Percentiles rank a stretch among this genome's conserved stretches.
phyloP scores from a whole-genome alignment of 305 asterid species.

The Plantago lanceolata region DNA sequence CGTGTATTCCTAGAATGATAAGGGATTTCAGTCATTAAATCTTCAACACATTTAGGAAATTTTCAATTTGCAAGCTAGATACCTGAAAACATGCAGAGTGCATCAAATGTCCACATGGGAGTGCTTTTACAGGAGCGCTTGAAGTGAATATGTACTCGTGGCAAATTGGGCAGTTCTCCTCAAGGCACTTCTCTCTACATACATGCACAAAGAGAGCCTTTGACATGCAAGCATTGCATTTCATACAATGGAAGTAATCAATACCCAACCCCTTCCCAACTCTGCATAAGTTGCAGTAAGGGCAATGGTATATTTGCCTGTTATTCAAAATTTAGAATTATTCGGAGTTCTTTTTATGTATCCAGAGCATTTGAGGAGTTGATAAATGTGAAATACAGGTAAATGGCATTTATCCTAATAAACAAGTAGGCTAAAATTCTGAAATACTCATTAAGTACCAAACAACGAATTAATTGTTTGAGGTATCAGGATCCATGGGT shows the following conservation, averaged over 20 bases:
- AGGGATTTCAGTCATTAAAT: conserved; percentile 13
- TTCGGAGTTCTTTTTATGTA: too few relatives aligned
- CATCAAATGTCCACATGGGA: conserved; percentile 88
- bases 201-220: conserved; percentile 55
- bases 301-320: conserved; percentile 95
- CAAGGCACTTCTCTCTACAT: conserved; percentile 80
- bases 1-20: conserved; percentile 62
- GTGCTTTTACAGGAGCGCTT: conserved; percentile 71
- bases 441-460: too few relatives aligned
- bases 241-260: conserved; percentile 88
- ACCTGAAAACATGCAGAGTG: conserved; percentile 91
- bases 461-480: too few relatives aligned
- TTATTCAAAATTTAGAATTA: conserved; percentile 18
- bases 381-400: too few relatives aligned
- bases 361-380: too few relatives aligned
- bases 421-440: too few relatives aligned
- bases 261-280: conserved; percentile 81
- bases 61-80: conserved; percentile 18
- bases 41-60: conserved; percentile 8
- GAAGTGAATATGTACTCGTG: conserved; percentile 83
- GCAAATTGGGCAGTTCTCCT: conserved; percentile 93
- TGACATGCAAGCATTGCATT: conserved; percentile 92
- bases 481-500: too few relatives aligned
- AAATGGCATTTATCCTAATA: too few relatives aligned
- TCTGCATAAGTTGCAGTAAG: conserved; percentile 90